These are phyloP conservation scores for Piper longum DNA, from an alignment of 164 flowering plant species.

Conservation along the genomic window DNA sequence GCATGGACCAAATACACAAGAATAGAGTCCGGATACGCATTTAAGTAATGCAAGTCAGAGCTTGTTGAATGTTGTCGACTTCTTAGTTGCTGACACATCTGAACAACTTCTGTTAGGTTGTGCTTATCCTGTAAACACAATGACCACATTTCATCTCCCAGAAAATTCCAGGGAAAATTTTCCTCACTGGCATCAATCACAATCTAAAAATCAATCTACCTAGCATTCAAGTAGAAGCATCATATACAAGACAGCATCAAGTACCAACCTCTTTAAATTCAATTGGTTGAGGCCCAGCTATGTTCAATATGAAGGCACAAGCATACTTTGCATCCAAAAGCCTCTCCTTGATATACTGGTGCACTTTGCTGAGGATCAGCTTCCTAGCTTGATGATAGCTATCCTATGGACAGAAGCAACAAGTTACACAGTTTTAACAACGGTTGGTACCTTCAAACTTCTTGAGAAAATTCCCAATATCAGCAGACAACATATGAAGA, in stretches of 20 bases:
- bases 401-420: constrained; percentile 18
- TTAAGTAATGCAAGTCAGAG: constrained; percentile 37
- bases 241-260: not conserved
- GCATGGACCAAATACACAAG: constrained; percentile 71
- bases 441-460: not conserved
- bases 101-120: constrained; percentile 60
- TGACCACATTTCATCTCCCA: not conserved
- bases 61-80: constrained; percentile 45
- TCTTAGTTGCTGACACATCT: constrained; percentile 54
- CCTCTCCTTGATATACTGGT: constrained; percentile 78
- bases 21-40: constrained; percentile 59
- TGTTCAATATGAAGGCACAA: constrained; percentile 52
- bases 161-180: not conserved
- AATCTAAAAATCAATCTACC: not conserved
- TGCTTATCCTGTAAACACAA: constrained; percentile 54
- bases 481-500: no score
- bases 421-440: not conserved
- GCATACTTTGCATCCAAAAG: constrained; percentile 81
- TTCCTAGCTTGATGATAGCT: constrained; percentile 57
- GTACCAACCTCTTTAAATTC: constrained; percentile 59
- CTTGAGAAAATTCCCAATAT: no score
- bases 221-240: not conserved
- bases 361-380: constrained; percentile 59
- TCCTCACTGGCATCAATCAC: not conserved
- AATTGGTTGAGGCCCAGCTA: constrained; percentile 18